Conservation (phyloP, 2,329 filamentous ascomycete genomes). For the Orbilia blumenaviensis region DNA sequence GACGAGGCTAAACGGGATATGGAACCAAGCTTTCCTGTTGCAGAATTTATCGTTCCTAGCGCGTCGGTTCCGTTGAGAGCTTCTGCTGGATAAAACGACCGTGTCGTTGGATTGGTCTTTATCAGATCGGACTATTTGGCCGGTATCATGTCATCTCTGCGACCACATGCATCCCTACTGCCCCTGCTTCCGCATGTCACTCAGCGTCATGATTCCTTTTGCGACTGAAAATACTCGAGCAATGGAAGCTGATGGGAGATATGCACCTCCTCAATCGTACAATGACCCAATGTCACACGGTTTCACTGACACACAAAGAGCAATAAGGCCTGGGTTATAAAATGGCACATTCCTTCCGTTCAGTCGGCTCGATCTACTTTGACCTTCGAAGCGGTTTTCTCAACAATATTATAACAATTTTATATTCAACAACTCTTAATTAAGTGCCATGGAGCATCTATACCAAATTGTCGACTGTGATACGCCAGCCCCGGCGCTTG, state of each 20-base stretch:
- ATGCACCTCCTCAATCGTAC: not conserved
- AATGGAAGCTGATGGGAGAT: not conserved
- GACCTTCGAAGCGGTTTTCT: not conserved
- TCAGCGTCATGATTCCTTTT: not conserved
- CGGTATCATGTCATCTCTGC: not conserved
- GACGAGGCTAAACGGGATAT: not conserved
- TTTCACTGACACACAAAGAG: not conserved
- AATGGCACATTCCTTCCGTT: not conserved
- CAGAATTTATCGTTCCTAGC: not conserved
- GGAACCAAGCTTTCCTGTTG: not conserved
- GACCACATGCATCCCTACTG: no score
- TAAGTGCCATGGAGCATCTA: slow-evolving; percentile 46
- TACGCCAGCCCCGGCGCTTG: not conserved
- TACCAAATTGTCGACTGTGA: slow-evolving; percentile 24
- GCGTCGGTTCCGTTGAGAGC: not conserved
- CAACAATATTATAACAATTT: not conserved
- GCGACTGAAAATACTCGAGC: not conserved
- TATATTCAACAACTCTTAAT: not conserved
- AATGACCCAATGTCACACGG: not conserved
- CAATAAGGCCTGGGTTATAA: not conserved
- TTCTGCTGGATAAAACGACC: not conserved
- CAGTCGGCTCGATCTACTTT: not conserved
- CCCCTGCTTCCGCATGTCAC: slow-evolving; percentile 16
- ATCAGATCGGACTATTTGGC: slow-evolving; percentile 17
- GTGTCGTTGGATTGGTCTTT: not conserved